Percentiles rank a stretch among this genome's conserved stretches.
phyloP scores from a whole-genome alignment of 805 yeast genomes.

The Jamesozyma lodderae region DNA sequence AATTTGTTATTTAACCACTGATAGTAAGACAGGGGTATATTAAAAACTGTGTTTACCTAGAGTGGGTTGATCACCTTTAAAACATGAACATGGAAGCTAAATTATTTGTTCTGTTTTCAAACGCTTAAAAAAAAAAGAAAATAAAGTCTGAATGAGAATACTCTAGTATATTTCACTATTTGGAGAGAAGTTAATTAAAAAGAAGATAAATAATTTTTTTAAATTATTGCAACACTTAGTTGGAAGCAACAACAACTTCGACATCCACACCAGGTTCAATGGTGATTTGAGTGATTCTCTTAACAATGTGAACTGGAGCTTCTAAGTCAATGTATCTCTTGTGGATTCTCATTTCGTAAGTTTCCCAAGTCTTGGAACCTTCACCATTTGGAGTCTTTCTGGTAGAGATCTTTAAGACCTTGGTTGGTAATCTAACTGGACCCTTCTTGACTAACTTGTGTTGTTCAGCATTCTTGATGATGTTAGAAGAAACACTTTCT shows the following conservation, averaged over 20 bases:
- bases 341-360: slow-evolving; percentile 99
- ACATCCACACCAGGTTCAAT: slow-evolving; percentile 99
- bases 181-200: slow-evolving; percentile 1
- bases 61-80: slow-evolving; percentile 24
- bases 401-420: slow-evolving; percentile 95
- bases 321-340: slow-evolving; percentile 98
- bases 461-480: slow-evolving; percentile 78
- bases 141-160: neutral
- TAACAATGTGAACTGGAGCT: slow-evolving; percentile 89
- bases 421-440: slow-evolving; percentile 99
- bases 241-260: slow-evolving; percentile 72
- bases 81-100: neutral
- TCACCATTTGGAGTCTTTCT: slow-evolving; percentile 99
- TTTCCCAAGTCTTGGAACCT: slow-evolving; percentile 99
- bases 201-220: neutral
- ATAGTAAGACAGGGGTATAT: slow-evolving; percentile 34
- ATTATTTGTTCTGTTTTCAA: neutral
- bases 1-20: slow-evolving; percentile 30
- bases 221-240: slow-evolving; percentile 9
- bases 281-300: slow-evolving; percentile 95
- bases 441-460: slow-evolving; percentile 88
- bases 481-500: slow-evolving; percentile 91
- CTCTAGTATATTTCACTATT: slow-evolving; percentile 2
- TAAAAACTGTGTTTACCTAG: slow-evolving; percentile 32
- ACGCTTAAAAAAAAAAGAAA: neutral